phyloP scores from a whole-genome alignment of 345 rosid species.

The Eucalyptus leucophloia region DNA sequence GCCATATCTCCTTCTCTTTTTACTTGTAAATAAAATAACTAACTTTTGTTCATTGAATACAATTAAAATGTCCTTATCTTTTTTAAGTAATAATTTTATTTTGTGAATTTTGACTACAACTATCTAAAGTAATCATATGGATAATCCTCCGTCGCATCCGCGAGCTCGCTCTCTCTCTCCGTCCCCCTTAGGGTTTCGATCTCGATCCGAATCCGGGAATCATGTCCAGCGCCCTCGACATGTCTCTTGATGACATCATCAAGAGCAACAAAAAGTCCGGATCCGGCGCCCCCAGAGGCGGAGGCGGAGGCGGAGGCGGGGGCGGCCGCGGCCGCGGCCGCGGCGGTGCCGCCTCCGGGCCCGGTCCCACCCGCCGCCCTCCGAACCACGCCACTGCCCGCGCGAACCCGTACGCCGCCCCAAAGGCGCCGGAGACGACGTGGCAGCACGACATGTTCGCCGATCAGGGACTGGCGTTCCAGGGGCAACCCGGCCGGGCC shows the following conservation, averaged over 20 bases:
- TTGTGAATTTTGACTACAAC: neutral
- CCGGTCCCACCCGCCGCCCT: constrained; percentile 50
- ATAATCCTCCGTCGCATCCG: neutral
- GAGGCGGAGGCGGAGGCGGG: constrained; percentile 6
- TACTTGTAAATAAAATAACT: neutral
- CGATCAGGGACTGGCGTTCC: constrained; percentile 20
- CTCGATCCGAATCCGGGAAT: constrained; percentile 1
- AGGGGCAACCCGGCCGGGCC: constrained; percentile 38
- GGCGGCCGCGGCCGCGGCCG: constrained; percentile 27
- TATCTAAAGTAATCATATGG: neutral
- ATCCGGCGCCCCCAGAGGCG: constrained; percentile 34
- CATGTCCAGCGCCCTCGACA: constrained; percentile 79
- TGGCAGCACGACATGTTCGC: constrained; percentile 91
- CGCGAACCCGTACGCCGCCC: constrained; percentile 48
- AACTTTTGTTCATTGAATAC: neutral
- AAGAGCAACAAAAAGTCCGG: constrained; percentile 68
- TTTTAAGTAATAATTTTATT: neutral
- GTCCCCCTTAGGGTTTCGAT: neutral
- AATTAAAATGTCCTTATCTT: neutral
- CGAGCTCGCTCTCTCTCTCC: neutral
- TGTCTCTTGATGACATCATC: constrained; percentile 96
- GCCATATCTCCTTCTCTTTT: neutral
- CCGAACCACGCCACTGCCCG: constrained; percentile 55
- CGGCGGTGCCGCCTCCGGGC: constrained; percentile 27
- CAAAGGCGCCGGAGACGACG: constrained; percentile 65